Percentiles rank a stretch among this genome's conserved stretches.
Conservation (phyloP, 2,329 filamentous ascomycete species). For the Alternaria sp. region DNA sequence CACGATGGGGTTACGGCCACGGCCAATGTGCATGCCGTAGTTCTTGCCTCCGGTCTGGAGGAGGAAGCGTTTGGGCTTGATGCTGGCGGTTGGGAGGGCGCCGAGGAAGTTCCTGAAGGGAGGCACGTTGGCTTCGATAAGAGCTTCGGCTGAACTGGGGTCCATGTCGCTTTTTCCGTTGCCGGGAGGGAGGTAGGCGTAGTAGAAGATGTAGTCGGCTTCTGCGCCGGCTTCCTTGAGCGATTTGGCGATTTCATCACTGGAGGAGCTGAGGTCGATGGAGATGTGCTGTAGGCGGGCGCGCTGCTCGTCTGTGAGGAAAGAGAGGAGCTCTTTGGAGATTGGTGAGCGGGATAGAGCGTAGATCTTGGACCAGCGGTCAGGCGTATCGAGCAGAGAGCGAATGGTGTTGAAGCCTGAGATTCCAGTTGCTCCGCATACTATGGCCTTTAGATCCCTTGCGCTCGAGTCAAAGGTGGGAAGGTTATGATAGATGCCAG, state of each 20-base stretch:
- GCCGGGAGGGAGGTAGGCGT: constrained; percentile 18
- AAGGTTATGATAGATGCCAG: constrained; percentile 20
- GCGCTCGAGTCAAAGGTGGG: constrained; percentile 12
- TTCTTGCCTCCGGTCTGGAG: constrained; percentile 20
- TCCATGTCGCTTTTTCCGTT: constrained; percentile 9
- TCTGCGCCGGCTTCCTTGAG: not conserved
- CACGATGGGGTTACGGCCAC: constrained; percentile 10
- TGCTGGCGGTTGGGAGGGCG: constrained; percentile 5
- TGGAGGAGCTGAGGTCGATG: constrained; percentile 10
- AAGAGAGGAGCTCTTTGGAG: constrained; percentile 1
- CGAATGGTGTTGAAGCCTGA: constrained; percentile 18
- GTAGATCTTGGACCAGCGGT: constrained; percentile 18
- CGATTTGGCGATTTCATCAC: constrained; percentile 9
- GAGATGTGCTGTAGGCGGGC: constrained; percentile 18
- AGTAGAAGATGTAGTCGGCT: constrained; percentile 21
- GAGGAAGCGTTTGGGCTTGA: constrained; percentile 18
- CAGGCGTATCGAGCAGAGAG: constrained; percentile 10
- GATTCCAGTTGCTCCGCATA: constrained; percentile 19
- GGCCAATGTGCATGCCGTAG: constrained; percentile 19
- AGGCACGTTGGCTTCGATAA: constrained; percentile 14
- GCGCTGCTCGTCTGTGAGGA: constrained; percentile 12
- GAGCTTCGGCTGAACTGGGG: constrained; percentile 3
- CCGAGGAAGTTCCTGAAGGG: constrained; percentile 15
- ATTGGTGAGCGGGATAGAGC: constrained; percentile 11
- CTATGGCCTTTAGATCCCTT: constrained; percentile 15